phyloP scores from a whole-genome alignment of 345 rosid genomes.

The Pistacia vera region DNA sequence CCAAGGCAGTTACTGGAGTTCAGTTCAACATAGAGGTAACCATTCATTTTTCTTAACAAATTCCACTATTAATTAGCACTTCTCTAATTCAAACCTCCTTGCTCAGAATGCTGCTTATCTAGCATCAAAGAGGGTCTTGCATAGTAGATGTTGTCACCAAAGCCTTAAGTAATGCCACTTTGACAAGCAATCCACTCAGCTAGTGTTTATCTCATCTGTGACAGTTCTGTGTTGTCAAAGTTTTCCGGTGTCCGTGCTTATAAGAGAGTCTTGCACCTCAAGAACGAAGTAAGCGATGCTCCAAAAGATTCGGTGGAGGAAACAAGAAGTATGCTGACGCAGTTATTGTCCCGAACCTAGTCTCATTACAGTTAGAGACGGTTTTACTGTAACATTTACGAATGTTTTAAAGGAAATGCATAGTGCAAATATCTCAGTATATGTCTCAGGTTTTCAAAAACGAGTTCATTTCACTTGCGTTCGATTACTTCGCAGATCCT shows the following conservation, averaged over 20 bases:
- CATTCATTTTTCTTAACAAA: neutral
- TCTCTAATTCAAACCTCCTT: neutral
- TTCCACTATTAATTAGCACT: neutral
- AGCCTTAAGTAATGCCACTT: constrained; percentile 67
- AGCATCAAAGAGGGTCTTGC: constrained; percentile 72
- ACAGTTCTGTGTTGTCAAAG: constrained; percentile 63
- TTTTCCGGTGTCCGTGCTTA: constrained; percentile 47
- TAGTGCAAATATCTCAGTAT: constrained; percentile 64
- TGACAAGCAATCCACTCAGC: constrained; percentile 69
- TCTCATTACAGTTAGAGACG: constrained; percentile 31
- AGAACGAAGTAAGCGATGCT: constrained; percentile 51
- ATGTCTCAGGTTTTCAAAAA: constrained; percentile 60
- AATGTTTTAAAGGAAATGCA: constrained; percentile 58
- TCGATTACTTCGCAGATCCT: constrained; percentile 80
- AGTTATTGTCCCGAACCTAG: constrained; percentile 44
- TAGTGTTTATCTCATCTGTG: constrained; percentile 76
- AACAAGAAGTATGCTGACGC: constrained; percentile 76
- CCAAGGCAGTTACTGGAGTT: constrained; percentile 8
- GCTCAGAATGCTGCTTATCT: constrained; percentile 85
- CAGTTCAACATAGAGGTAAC: constrained; percentile 32
- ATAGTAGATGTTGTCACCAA: constrained; percentile 48
- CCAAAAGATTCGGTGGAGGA: constrained; percentile 52
- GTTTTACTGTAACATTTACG: constrained; percentile 48
- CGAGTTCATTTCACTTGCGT: constrained; percentile 59
- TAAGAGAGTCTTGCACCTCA: constrained; percentile 56